Conservation (phyloP, 2,329 filamentous ascomycete genomes). For the Xylaria sp. region DNA sequence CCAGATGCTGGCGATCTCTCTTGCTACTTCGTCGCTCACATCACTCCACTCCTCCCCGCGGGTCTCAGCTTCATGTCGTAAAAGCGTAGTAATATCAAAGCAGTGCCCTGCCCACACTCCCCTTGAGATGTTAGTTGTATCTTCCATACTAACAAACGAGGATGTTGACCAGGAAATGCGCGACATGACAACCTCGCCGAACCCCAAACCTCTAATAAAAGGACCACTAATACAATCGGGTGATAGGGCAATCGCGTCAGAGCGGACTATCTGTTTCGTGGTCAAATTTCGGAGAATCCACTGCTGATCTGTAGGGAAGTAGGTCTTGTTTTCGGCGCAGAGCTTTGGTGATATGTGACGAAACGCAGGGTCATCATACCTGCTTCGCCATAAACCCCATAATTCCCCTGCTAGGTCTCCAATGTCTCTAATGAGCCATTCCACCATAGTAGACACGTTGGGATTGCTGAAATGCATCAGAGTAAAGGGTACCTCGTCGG, state of each 20-base stretch:
- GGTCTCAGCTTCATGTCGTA: constrained; percentile 33
- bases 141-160: background rate
- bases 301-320: constrained; percentile 43
- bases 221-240: background rate
- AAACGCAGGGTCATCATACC: background rate
- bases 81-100: constrained; percentile 25
- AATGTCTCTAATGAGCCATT: too few relatives aligned
- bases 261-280: constrained; percentile 47
- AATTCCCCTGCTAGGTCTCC: too few relatives aligned
- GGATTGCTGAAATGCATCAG: constrained; percentile 28
- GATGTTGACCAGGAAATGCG: constrained; percentile 19
- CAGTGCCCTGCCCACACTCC: constrained; percentile 23
- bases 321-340: constrained; percentile 20
- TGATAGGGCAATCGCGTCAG: constrained; percentile 26
- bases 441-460: constrained; percentile 18
- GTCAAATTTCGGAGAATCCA: constrained; percentile 50
- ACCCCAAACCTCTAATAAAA: constrained; percentile 2
- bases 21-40: constrained; percentile 43
- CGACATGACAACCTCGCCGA: constrained; percentile 15
- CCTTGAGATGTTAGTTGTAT: background rate
- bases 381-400: too few relatives aligned
- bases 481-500: constrained; percentile 29
- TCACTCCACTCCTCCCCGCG: constrained; percentile 40
- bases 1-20: constrained; percentile 37
- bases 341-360: background rate